phyloP scores from a whole-genome alignment of 2,329 filamentous ascomycete species.

The Phyllosticta capitalensis region DNA sequence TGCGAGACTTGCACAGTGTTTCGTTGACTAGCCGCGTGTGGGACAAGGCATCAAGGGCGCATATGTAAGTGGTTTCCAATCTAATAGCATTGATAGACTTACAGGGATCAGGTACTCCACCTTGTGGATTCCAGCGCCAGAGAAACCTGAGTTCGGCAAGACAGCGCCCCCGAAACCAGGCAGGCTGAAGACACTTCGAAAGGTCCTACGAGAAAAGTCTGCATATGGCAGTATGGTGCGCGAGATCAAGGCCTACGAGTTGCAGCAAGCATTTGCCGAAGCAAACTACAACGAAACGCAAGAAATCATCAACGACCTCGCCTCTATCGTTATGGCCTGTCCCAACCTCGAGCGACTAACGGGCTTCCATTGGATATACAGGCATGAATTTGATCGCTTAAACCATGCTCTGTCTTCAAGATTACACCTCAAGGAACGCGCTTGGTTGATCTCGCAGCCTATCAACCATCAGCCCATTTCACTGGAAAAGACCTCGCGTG shows the following conservation, averaged over 20 bases:
- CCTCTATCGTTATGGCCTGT: conserved; percentile 50
- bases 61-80: conserved; percentile 36
- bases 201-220: conserved; percentile 44
- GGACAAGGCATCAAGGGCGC: conserved; percentile 42
- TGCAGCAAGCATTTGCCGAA: conserved; percentile 32
- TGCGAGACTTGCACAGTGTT: conserved; percentile 44
- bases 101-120: conserved; percentile 36
- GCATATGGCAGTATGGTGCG: conserved; percentile 43
- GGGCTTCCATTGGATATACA: conserved; percentile 45
- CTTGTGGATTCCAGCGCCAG: conserved; percentile 37
- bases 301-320: conserved; percentile 43
- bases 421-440: conserved; percentile 43
- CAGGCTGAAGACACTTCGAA: conserved; percentile 44
- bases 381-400: conserved; percentile 45
- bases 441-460: conserved; percentile 39
- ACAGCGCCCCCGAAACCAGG: conserved; percentile 36
- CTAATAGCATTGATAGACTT: not conserved
- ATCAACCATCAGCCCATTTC: not conserved
- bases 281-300: conserved; percentile 33
- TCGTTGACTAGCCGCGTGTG: conserved; percentile 47
- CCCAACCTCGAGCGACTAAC: conserved; percentile 47
- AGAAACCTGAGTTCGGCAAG: conserved; percentile 26
- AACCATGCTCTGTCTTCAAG: conserved; percentile 48
- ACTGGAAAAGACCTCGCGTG: conserved; percentile 8
- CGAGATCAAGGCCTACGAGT: conserved; percentile 44